These are phyloP conservation scores for Rubroshorea leprosula DNA, from an alignment of 345 rosid species.

Conservation along the genomic window DNA sequence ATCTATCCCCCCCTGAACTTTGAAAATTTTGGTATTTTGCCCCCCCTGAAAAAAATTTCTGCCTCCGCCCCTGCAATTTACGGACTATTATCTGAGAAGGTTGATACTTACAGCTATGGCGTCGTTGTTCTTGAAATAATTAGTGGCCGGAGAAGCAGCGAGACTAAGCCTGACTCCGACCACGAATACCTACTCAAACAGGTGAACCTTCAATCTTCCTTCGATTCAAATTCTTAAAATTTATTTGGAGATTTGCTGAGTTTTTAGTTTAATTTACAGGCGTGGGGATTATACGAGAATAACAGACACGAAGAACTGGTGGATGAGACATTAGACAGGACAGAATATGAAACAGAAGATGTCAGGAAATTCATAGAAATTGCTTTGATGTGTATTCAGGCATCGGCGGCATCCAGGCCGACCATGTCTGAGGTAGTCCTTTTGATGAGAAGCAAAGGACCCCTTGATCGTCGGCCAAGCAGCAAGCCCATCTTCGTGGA, in stretches of 20 bases:
- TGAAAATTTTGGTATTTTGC: no score
- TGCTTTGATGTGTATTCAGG: conserved; percentile 32
- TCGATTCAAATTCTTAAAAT: no score
- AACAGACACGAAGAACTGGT: conserved; percentile 22
- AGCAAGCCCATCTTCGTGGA: conserved; percentile 23
- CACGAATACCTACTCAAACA: not conserved
- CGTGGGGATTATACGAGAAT: conserved; percentile 28
- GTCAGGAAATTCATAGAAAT: conserved; percentile 22
- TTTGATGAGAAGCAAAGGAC: conserved; percentile 20
- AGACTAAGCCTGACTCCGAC: not conserved
- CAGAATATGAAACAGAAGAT: conserved; percentile 28
- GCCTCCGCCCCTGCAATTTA: conserved; percentile 30
- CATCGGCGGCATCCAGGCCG: conserved; percentile 26
- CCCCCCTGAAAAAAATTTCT: no score
- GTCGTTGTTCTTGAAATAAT: conserved; percentile 31
- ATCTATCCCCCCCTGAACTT: no score
- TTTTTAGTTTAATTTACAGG: not conserved
- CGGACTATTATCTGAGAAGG: conserved; percentile 29
- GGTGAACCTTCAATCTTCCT: no score
- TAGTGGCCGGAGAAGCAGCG: conserved; percentile 25
- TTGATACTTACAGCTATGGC: conserved; percentile 29
- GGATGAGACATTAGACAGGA: conserved; percentile 23
- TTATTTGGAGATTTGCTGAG: no score
- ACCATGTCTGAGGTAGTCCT: conserved; percentile 35
- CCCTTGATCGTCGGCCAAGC: conserved; percentile 5